phyloP scores from a whole-genome alignment of 257 asterid genomes.

The Perilla frutescens region DNA sequence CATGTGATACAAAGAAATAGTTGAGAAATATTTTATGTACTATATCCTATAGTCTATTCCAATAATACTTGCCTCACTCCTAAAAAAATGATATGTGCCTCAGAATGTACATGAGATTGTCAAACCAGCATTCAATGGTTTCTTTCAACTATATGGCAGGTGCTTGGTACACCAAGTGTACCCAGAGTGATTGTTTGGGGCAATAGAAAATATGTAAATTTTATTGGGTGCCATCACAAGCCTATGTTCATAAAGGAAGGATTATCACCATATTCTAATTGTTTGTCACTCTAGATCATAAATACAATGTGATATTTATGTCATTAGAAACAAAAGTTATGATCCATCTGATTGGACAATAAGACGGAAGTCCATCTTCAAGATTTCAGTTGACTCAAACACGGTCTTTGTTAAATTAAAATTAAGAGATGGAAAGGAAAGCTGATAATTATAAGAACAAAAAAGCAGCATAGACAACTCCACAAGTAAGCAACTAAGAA shows the following conservation, averaged over 20 bases:
- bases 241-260: neutral
- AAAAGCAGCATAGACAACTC: neutral
- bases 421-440: no score
- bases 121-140: neutral
- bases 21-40: neutral
- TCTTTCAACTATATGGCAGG: neutral
- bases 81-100: no score
- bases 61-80: neutral
- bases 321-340: neutral
- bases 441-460: neutral
- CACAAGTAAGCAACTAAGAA: no score
- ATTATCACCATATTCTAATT: neutral
- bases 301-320: neutral
- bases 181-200: neutral
- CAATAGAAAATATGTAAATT: neutral
- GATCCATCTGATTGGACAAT: neutral
- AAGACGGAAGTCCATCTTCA: slow-evolving; percentile 1
- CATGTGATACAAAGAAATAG: slow-evolving; percentile 21
- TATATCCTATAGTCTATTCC: neutral
- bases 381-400: neutral
- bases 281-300: neutral
- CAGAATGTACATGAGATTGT: neutral
- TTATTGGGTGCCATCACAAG: neutral
- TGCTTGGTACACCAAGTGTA: neutral
- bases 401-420: no score